Base-by-base conservation (phyloP, 75 land plant species). In the Ceratopteris richardii region DNA sequence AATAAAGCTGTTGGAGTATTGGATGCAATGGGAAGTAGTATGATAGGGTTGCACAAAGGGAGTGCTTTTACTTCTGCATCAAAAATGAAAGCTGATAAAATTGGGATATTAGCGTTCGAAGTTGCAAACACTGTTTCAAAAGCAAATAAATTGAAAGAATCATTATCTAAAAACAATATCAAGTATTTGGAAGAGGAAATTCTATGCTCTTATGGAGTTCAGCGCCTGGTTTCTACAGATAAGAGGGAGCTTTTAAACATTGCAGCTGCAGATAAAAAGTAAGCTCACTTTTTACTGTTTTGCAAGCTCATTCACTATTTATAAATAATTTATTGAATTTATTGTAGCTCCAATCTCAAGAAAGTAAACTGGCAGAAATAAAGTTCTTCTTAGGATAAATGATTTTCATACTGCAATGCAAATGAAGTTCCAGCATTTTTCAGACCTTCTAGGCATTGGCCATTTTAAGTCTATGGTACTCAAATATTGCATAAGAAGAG, bases 201-300 rank as follows among this genome's bases (percentile, higher is more conserved):
- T 20, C 76, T 88, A 46, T 70, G 61, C 41, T 88, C 94, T 5
- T 83, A 88, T 70, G 85, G 86, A 44, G 94, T 85, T 7, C 86
- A 80, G 57, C 57, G 43, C 17, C 69, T 88, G 62, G 69, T 88
- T 33, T 84, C 89, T 53, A 67, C 63, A 48, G 78, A 88, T 64
- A 65, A 62, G 60, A 69, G 77, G 40, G 83, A 82, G 62, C 75
- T 88, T 23, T 54, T 78, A 54, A 61, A 76, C 57, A 82, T 88
- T 70, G 90, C 82, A 37, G 94, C 85, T 48, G 65, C 76, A 23
- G 94, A 88, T 66, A 88, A 88, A 64, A 88, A 85, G 94, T 88
- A 52, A 19, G 16, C 9, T n/a, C n/a, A n/a, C n/a, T n/a, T n/a
- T n/a, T n/a, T n/a, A n/a, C n/a, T n/a, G n/a, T n/a, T n/a, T n/a